Evolutionary conservation across 1,284 basidiomycete genomes (phyloP), one percentile per base, ranked within the genome.

Genomic region (Pholiota adiposa): DNA sequence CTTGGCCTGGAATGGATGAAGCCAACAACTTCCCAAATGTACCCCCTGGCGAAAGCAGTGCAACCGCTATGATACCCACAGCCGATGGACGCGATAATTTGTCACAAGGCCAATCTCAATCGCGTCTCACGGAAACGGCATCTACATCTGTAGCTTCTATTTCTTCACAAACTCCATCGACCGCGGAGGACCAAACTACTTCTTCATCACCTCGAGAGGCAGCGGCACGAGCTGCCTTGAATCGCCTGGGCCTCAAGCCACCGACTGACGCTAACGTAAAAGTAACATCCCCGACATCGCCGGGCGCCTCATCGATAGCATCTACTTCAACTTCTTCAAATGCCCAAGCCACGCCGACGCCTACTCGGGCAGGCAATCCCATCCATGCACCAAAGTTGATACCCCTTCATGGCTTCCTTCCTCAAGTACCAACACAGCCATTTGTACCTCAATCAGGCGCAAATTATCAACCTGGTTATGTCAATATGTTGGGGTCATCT

Each of bases 331-430:
- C 36, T 12, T 38, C 60, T 19, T 25, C 14, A 33, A 18, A 51
- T 19, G 21, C 29, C 43, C 51, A 33, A 23, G 16, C 50, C 16
- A 31, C 27, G 16, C 56, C 59, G 1, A 38, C 58, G 27, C 3
- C 23, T 3, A 12, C 44, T 23, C 23, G 12, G 25, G 9, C 12
- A 46, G 33, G 33, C 21, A 27, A 19, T 48, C 27, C 9, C 25
- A 40, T 33, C 5, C 52, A 40, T 23, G 57, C 57, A 38, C 86
- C 87, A 9, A 63, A 76, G 6, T 72, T 88, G 50, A 83, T 87
- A 62, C 85, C 85, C 3, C 69, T 89, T 54, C 83, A 81, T 65
- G 76, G 80, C 57, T 76, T 65, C 56, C 59, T 40, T 18, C 51
- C 60, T 18, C 31, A 54, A 36, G 50, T 25, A n/a, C 36, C 55